Base-by-base conservation (phyloP, 805 yeast species). In the Candida berthetii region DNA sequence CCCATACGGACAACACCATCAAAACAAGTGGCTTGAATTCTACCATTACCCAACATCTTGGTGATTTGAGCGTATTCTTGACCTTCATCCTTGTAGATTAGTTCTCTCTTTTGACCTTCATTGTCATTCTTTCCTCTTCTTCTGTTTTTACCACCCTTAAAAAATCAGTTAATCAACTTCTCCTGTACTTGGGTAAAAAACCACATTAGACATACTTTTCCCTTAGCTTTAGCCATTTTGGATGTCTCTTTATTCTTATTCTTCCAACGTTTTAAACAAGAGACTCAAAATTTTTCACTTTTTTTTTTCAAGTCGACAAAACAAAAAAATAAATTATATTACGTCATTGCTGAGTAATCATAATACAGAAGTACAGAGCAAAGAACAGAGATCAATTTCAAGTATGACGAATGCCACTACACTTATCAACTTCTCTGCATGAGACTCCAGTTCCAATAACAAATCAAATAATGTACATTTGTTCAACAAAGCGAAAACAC, bases 1-100 rank as follows among this genome's bases (percentile, higher is more conserved):
- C 96, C 99, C 79, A 89, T 78, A 74, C 99, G 82, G 64, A 81
- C 86, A 54, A 75, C 73, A 50, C 96, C 96, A 61, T 93, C 99
- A 60, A 93, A 93, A 71, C 99, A 93, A 39, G 81, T 66, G 42
- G 96, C 96, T 65, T 90, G 96, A 42, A 93, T 83, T 68, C 99
- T 82, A 51, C 99, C 98, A 62, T 90, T 90, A 65, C 99, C 99
- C 56, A 93, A 80, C 97, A 93, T 91, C 70, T 89, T 91, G 65
- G 91, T 80, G 62, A 93, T 93, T 72, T 95, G 99, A 43, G 96
- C 99, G 60, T 93, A 93, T 66, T 93, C 98, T 73, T 93, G 99
- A 44, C 96, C 96, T 58, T 93, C 99, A 49, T 93, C 99, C 59
- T 82, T 88, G 65, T 75, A 78, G 62, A 81, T 77, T 55, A 93